Evolutionary conservation across 345 rosid species (phyloP).

Genomic region (Viola odorata): DNA sequence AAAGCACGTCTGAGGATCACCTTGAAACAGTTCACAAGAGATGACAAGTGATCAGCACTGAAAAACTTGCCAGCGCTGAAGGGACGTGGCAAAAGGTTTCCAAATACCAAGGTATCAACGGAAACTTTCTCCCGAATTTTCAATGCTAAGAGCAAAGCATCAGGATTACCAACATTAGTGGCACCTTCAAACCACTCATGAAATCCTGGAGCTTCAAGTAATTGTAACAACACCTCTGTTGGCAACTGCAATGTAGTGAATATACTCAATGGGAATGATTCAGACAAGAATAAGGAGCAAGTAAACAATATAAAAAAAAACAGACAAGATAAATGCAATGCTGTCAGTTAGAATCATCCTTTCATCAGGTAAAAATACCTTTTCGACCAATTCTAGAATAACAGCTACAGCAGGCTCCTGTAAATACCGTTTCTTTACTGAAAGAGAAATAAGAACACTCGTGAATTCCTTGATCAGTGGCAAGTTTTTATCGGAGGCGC

Average conservation of each 20-base stretch:
- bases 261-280: background rate
- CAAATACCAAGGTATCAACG: conserved; percentile 36
- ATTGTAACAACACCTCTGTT: conserved; percentile 53
- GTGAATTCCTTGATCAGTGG: conserved; percentile 57
- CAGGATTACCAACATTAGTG: conserved; percentile 70
- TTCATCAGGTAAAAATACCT: conserved; percentile 39
- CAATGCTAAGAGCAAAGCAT: conserved; percentile 87
- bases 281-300: background rate
- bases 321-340: background rate
- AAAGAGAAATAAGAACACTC: conserved; percentile 53
- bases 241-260: conserved; percentile 46
- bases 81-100: conserved; percentile 73
- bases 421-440: conserved; percentile 74
- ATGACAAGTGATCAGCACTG: conserved; percentile 61
- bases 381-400: conserved; percentile 65
- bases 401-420: conserved; percentile 80
- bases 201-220: conserved; percentile 64
- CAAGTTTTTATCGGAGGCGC: conserved; percentile 51
- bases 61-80: conserved; percentile 64
- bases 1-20: conserved; percentile 28
- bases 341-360: background rate
- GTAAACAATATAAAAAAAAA: background rate
- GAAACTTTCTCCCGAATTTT: conserved; percentile 52
- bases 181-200: conserved; percentile 75
- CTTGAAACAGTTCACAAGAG: conserved; percentile 71